phyloP scores from a whole-genome alignment of 352 stramenopile species.

The Saprolegnia diclina region DNA sequence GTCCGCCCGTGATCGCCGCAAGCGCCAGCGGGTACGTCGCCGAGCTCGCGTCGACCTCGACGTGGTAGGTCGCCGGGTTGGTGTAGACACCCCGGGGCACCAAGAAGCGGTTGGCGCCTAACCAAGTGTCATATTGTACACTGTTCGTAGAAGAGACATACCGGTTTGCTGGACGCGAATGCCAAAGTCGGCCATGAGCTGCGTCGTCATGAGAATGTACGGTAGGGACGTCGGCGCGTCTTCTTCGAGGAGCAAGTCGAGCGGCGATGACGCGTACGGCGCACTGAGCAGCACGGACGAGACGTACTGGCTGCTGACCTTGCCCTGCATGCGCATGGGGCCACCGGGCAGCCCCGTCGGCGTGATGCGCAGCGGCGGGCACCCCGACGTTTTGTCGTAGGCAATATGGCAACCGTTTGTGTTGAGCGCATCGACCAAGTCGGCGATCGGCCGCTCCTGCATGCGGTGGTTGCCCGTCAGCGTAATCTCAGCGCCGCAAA shows the following conservation, averaged over 20 bases:
- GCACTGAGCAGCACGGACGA: slow-evolving; percentile 94
- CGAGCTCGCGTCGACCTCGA: slow-evolving; percentile 95
- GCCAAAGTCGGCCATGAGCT: slow-evolving; percentile 97
- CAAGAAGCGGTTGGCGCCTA: slow-evolving; percentile 56
- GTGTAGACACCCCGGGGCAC: slow-evolving; percentile 66
- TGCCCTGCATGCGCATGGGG: slow-evolving; percentile 84
- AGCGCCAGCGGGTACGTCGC: slow-evolving; percentile 96
- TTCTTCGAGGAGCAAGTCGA: slow-evolving; percentile 90
- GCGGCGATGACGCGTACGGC: slow-evolving; percentile 72
- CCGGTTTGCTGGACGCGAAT: slow-evolving; percentile 86
- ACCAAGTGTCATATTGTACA: background rate
- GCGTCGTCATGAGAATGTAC: slow-evolving; percentile 92
- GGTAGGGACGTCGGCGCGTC: slow-evolving; percentile 95
- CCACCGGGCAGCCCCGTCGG: slow-evolving; percentile 62
- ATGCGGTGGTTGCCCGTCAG: slow-evolving; percentile 95
- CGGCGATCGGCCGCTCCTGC: slow-evolving; percentile 95
- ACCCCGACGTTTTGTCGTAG: slow-evolving; percentile 58
- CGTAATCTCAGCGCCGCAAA: slow-evolving; percentile 47
- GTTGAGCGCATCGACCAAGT: slow-evolving; percentile 91
- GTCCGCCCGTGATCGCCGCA: slow-evolving; percentile 93
- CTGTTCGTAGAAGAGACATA: background rate
- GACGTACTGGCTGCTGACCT: slow-evolving; percentile 94
- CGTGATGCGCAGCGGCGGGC: slow-evolving; percentile 70
- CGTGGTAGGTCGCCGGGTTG: slow-evolving; percentile 57
- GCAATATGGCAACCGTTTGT: slow-evolving; percentile 78